A percentile compares a stretch with the other conserved stretches of the same genome.
Conservation (phyloP, 768 basidiomycete species). For the Cytidiella melzeri region DNA sequence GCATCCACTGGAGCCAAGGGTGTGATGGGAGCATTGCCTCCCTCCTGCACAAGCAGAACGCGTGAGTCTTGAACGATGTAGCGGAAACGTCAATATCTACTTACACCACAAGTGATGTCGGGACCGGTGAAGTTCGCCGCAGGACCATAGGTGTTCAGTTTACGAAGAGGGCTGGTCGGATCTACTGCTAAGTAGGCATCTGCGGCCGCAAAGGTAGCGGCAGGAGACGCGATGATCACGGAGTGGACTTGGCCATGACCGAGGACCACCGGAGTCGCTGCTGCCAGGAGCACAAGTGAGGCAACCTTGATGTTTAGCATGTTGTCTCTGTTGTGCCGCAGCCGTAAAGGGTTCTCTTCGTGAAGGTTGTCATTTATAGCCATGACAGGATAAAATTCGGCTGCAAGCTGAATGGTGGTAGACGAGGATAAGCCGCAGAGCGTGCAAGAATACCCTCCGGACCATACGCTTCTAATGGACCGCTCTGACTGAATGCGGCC, state of each 20-base stretch:
- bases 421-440: too few relatives aligned
- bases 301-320: conserved; percentile 3
- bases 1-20: conserved; percentile 8
- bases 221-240: conserved; percentile 8
- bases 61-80: not conserved
- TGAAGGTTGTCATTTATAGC: too few relatives aligned
- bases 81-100: not conserved
- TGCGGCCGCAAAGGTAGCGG: conserved; percentile 10
- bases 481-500: too few relatives aligned
- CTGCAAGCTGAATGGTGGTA: too few relatives aligned
- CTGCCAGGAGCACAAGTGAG: conserved; percentile 5
- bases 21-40: conserved; percentile 12
- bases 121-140: conserved; percentile 15
- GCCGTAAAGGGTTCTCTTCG: not conserved
- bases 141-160: conserved; percentile 16
- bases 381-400: too few relatives aligned
- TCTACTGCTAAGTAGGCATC: conserved; percentile 13
- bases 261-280: conserved; percentile 2
- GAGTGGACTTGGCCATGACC: conserved; percentile 15
- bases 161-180: conserved; percentile 13
- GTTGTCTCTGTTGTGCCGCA: not conserved
- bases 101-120: conserved; percentile 15
- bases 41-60: conserved; percentile 5
- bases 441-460: too few relatives aligned
- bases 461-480: too few relatives aligned